Percentiles rank a stretch among this genome's conserved stretches.
Conservation (phyloP, 148 eudicot genomes). For the Euryodendron excelsum region DNA sequence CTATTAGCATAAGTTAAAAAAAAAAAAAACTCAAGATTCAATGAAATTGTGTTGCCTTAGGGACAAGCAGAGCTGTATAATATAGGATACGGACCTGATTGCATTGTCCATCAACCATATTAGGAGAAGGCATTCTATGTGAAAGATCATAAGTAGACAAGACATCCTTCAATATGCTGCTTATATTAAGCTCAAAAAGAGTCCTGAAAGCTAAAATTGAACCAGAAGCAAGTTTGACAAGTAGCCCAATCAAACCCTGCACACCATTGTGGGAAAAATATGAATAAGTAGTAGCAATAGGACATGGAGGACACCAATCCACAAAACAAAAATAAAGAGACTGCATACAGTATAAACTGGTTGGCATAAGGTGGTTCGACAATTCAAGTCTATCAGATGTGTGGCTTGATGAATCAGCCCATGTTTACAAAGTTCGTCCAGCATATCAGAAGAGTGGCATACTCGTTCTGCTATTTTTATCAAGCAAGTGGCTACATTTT, state of each 20-base stretch:
- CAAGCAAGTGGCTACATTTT: conserved; percentile 77
- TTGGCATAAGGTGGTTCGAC: conserved; percentile 62
- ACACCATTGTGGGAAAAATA: neutral
- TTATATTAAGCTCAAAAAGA: conserved; percentile 74
- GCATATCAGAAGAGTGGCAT: conserved; percentile 52
- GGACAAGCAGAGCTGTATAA: neutral
- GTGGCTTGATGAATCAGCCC: conserved; percentile 66
- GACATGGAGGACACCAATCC: neutral
- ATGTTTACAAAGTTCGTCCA: conserved; percentile 65
- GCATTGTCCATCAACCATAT: conserved; percentile 50
- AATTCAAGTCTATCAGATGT: conserved; percentile 59
- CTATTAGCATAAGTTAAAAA: neutral
- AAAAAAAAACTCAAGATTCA: neutral
- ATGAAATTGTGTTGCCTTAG: neutral
- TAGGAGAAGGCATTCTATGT: conserved; percentile 55
- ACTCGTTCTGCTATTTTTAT: conserved; percentile 68
- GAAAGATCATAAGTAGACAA: conserved; percentile 53
- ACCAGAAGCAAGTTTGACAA: conserved; percentile 77
- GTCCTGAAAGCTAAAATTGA: conserved; percentile 69
- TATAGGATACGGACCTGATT: conserved; percentile 52
- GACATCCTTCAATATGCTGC: conserved; percentile 58
- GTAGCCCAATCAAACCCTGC: conserved; percentile 78
- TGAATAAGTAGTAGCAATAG: neutral
- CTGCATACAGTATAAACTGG: conserved; percentile 57
- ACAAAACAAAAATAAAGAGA: neutral